These are phyloP conservation scores for Pseudevernia furfuracea DNA, from an alignment of 495 filamentous ascomycete species.

Conservation along the genomic window DNA sequence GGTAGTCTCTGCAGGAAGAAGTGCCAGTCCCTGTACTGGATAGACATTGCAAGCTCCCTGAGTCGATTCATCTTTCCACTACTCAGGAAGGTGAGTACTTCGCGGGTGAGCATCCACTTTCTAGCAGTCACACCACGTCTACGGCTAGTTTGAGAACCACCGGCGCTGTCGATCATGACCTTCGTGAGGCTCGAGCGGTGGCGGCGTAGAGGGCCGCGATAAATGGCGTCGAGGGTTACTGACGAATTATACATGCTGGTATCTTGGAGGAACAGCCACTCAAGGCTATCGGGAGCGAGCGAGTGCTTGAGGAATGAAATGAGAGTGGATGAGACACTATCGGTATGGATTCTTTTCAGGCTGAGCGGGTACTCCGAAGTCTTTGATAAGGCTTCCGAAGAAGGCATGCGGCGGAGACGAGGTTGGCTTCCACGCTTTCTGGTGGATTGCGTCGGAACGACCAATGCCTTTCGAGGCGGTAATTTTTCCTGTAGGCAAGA, in stretches of 20 bases:
- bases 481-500: slow-evolving; percentile 66
- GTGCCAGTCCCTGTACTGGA: slow-evolving; percentile 88
- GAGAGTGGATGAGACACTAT: slow-evolving; percentile 68
- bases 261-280: slow-evolving; percentile 81
- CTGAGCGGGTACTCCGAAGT: slow-evolving; percentile 58
- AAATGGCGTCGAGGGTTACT: slow-evolving; percentile 68
- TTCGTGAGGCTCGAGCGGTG: slow-evolving; percentile 70
- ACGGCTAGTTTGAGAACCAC: slow-evolving; percentile 33
- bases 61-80: slow-evolving; percentile 74
- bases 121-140: slow-evolving; percentile 47
- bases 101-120: slow-evolving; percentile 71
- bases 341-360: slow-evolving; percentile 75
- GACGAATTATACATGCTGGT: slow-evolving; percentile 45
- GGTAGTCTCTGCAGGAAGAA: slow-evolving; percentile 79
- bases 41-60: slow-evolving; percentile 65
- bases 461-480: slow-evolving; percentile 42
- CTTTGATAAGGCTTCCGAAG: slow-evolving; percentile 13
- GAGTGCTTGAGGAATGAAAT: slow-evolving; percentile 79
- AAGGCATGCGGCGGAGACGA: slow-evolving; percentile 15
- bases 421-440: slow-evolving; percentile 8
- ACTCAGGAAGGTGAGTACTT: slow-evolving; percentile 69
- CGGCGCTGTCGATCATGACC: slow-evolving; percentile 68
- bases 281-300: slow-evolving; percentile 74
- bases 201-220: slow-evolving; percentile 60
- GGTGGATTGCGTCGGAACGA: slow-evolving; percentile 15